Evolutionary conservation across 371 early-diverging fungal genomes (phyloP).

Genomic region (Lichtheimia hyalospora): DNA sequence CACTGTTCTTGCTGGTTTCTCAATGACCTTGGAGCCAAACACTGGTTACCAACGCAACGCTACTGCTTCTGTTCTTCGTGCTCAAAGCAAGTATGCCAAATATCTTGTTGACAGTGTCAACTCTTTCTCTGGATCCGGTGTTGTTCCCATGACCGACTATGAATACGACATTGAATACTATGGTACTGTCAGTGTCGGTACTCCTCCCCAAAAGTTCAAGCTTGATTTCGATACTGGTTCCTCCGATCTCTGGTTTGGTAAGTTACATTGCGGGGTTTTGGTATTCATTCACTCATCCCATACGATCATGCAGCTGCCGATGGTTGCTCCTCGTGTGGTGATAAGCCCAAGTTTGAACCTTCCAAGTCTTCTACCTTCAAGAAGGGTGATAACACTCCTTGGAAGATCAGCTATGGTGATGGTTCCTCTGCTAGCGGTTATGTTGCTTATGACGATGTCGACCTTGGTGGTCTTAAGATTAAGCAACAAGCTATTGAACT

Average conservation of each 20-base stretch:
- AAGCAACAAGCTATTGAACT: conserved; percentile 38
- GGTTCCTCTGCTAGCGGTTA: conserved; percentile 41
- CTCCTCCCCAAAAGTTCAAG: conserved; percentile 64
- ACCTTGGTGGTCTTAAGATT: conserved; percentile 40
- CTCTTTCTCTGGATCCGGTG: conserved; percentile 7
- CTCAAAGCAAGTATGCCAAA: conserved; percentile 18
- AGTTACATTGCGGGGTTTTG: neutral
- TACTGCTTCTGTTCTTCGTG: conserved; percentile 12
- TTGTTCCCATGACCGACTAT: conserved; percentile 21
- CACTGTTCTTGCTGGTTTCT: conserved; percentile 5
- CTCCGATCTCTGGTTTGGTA: conserved; percentile 59
- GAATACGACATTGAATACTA: conserved; percentile 46
- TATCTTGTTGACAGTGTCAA: conserved; percentile 2
- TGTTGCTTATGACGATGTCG: conserved; percentile 36
- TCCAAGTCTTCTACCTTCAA: conserved; percentile 23
- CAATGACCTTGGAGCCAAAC: neutral
- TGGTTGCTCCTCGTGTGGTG: conserved; percentile 9
- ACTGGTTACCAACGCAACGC: conserved; percentile 15
- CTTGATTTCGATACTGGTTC: conserved; percentile 78
- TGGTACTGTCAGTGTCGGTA: conserved; percentile 60
- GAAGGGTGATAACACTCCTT: conserved; percentile 25
- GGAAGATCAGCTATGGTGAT: conserved; percentile 45
- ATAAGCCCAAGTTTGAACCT: conserved; percentile 18
- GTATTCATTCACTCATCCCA: neutral
- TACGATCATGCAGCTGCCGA: conserved; percentile 10